These are phyloP conservation scores for Saraca asoca DNA, from an alignment of 331 rosid genomes.

Conservation along the genomic window DNA sequence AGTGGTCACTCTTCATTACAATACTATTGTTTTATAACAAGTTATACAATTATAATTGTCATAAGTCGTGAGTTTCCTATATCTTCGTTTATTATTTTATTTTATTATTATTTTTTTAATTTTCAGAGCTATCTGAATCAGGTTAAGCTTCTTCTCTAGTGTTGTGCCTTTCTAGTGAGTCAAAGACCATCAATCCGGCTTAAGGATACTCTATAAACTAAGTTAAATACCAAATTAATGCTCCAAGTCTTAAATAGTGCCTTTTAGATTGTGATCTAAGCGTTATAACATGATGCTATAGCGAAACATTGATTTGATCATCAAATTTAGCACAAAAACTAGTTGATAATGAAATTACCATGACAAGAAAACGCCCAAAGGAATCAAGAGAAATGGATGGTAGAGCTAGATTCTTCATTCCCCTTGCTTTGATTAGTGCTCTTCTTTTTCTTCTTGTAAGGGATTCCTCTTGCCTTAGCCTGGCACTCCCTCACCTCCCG, in stretches of 20 bases:
- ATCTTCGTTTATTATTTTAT: not conserved
- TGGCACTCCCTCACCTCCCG: constrained; percentile 92
- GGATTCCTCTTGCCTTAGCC: constrained; percentile 95
- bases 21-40: constrained; percentile 4
- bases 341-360: constrained; percentile 35
- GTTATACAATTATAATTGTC: not conserved
- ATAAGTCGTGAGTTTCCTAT: not conserved
- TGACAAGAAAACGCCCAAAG: constrained; percentile 24
- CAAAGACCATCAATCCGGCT: too few species aligned
- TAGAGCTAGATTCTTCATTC: constrained; percentile 56
- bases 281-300: constrained; percentile 5
- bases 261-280: constrained; percentile 16
- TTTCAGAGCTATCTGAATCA: too few species aligned
- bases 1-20: not conserved
- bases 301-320: not conserved
- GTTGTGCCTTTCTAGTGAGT: too few species aligned
- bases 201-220: not conserved
- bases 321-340: constrained; percentile 2
- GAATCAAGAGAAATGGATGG: constrained; percentile 45
- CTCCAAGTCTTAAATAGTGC: not conserved
- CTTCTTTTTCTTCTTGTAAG: constrained; percentile 97
- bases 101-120: too few species aligned
- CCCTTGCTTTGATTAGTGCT: constrained; percentile 46
- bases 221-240: constrained; percentile 11
- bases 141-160: too few species aligned